Evolutionary conservation across 2,329 filamentous ascomycete genomes (phyloP).

Genomic region (Fonsecaea pedrosoi): DNA sequence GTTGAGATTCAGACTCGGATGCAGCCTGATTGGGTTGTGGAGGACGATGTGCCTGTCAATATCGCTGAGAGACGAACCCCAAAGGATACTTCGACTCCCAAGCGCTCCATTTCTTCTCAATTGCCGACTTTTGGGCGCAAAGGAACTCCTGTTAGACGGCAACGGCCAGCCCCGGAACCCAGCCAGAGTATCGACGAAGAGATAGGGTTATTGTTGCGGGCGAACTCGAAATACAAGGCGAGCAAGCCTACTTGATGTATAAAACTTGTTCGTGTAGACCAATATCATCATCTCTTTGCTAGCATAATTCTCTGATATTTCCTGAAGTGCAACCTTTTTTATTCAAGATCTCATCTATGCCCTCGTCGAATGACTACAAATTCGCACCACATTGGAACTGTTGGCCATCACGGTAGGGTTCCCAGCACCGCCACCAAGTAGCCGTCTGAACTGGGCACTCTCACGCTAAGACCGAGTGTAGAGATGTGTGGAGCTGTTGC

Average conservation of each 20-base stretch:
- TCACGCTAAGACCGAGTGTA: no score
- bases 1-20: slow-evolving; percentile 30
- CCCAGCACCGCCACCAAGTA: no score
- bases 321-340: background rate
- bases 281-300: background rate
- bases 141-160: background rate
- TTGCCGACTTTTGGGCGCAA: slow-evolving; percentile 16
- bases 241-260: slow-evolving; percentile 27
- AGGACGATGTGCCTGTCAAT: slow-evolving; percentile 33
- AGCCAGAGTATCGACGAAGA: slow-evolving; percentile 30
- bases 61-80: background rate
- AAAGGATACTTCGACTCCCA: background rate
- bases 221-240: slow-evolving; percentile 8
- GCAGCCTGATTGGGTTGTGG: slow-evolving; percentile 26
- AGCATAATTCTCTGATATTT: background rate
- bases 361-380: no score
- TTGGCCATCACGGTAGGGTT: no score
- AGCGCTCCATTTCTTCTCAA: slow-evolving; percentile 11
- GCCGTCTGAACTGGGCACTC: no score
- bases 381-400: no score
- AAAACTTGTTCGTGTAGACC: slow-evolving; percentile 11
- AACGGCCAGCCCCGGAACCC: slow-evolving; percentile 18
- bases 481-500: no score
- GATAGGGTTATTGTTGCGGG: slow-evolving; percentile 21
- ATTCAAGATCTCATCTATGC: no score